Base-by-base conservation (phyloP, 257 asterid species). In the Solanum appendiculatum region DNA sequence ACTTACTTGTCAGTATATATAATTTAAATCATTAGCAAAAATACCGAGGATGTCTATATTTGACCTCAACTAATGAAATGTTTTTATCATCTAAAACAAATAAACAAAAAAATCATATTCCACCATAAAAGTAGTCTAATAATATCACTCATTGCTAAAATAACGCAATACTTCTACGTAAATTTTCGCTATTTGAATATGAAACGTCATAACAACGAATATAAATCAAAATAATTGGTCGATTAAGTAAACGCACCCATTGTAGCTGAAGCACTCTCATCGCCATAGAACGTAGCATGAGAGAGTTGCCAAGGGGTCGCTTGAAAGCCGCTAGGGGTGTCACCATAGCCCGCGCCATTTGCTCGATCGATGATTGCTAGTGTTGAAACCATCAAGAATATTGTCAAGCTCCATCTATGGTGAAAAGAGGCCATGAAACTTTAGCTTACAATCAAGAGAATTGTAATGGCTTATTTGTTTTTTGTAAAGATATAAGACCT, bases 221-320 rank as follows among this genome's bases (percentile, higher is more conserved):
- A 73, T 73, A 74, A 9, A 36, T 9, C 2, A 36, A 73, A 73
- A 66, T 25, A 37, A 20, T 29, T 23, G 39, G 70, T 29, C 1
- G 56, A 37, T 36, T 16, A n/a, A 75, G 72, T 12, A 88, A 83
- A 86, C 90, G 18, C 33, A 93, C 95, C 95, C 93, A 92, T 92
- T 21, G 95, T 94, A 10, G 27, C 94, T 1, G 95, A 90, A 54
- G 94, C 97, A 10, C 93, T 69, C 73, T 93, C 94, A 7, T 95
- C 96, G 1, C 98, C 98, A 34, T 95, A 95, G 87, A 95, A 95
- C 1, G 97, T 95, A 56, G 97, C 98, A 87, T 86, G 86, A 66
- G 97, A 96, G 72, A 77, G 91, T 69, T 90, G 70, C 97, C 95
- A 92, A 13, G 89, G 74, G 5, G 90, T 90, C 21, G 94, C 86